Conservation (phyloP, 2,329 filamentous ascomycete species). For the Phialemoniopsis sp. region DNA sequence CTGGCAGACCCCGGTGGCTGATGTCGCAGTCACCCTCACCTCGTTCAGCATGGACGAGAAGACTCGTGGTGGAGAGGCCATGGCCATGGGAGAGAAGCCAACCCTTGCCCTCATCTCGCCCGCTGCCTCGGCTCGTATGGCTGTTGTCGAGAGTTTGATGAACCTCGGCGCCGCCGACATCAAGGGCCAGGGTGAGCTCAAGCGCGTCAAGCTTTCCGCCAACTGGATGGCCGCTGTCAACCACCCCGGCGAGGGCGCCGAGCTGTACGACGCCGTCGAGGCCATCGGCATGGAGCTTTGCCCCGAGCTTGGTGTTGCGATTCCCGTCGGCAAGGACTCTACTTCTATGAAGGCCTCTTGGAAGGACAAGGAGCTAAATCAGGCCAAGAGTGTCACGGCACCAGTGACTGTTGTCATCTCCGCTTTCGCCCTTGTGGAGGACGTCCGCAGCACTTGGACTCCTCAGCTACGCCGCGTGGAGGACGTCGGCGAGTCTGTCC, state of each 20-base stretch:
- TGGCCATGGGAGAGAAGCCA: constrained; percentile 94
- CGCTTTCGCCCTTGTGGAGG: constrained; percentile 79
- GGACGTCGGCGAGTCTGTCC: constrained; percentile 81
- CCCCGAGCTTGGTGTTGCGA: constrained; percentile 83
- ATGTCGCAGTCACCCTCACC: constrained; percentile 88
- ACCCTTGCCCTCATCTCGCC: constrained; percentile 85
- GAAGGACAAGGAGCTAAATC: constrained; percentile 56
- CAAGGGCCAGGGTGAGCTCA: constrained; percentile 60
- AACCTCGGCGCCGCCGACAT: constrained; percentile 79
- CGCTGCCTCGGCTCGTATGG: constrained; percentile 90
- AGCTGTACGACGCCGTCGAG: constrained; percentile 88
- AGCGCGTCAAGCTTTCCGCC: constrained; percentile 81
- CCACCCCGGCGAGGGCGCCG: constrained; percentile 88
- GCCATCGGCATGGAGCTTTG: constrained; percentile 92
- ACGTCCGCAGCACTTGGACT: constrained; percentile 88
- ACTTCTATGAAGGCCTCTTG: constrained; percentile 99
- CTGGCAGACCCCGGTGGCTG: constrained; percentile 91
- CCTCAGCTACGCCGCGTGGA: constrained; percentile 78
- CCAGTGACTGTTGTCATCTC: constrained; percentile 90
- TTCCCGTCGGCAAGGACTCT: constrained; percentile 96
- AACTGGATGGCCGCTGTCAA: constrained; percentile 99
- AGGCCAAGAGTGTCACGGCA: constrained; percentile 81
- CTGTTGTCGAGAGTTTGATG: constrained; percentile 88
- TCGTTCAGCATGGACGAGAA: constrained; percentile 64
- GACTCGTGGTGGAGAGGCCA: constrained; percentile 82